Percentiles rank a stretch among this genome's conserved stretches.
phyloP scores from a whole-genome alignment of 2,329 filamentous ascomycete genomes.

The Fusarium miscanthi region DNA sequence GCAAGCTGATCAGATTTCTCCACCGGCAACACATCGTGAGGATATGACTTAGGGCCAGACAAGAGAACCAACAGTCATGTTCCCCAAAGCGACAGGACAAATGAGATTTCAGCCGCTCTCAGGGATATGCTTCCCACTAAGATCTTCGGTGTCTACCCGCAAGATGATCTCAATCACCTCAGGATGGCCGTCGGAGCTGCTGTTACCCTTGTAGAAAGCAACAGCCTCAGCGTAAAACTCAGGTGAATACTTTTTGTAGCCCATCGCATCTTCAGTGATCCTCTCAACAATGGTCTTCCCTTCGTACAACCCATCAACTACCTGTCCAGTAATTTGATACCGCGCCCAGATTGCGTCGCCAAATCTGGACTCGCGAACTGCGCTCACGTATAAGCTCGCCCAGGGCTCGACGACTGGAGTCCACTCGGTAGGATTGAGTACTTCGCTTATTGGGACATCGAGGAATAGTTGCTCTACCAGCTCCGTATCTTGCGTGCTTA shows the following conservation, averaged over 20 bases:
- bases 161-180: not conserved
- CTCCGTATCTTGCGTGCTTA: not conserved
- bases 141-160: not conserved
- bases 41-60: not conserved
- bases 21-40: too few species aligned
- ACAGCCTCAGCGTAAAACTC: not conserved
- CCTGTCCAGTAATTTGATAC: not conserved
- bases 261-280: not conserved
- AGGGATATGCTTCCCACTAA: accelerated
- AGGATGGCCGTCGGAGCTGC: not conserved
- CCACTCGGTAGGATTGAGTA: not conserved
- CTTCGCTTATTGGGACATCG: not conserved
- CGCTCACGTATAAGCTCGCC: not conserved
- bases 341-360: conserved; percentile 2
- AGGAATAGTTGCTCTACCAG: not conserved
- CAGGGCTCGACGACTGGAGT: not conserved
- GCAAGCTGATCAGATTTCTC: too few species aligned
- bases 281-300: not conserved
- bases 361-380: not conserved
- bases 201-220: not conserved
- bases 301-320: not conserved
- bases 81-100: not conserved
- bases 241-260: not conserved
- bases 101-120: accelerated
- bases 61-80: not conserved